Conservation (phyloP, 345 rosid species). For the Eucalyptus melliodora region DNA sequence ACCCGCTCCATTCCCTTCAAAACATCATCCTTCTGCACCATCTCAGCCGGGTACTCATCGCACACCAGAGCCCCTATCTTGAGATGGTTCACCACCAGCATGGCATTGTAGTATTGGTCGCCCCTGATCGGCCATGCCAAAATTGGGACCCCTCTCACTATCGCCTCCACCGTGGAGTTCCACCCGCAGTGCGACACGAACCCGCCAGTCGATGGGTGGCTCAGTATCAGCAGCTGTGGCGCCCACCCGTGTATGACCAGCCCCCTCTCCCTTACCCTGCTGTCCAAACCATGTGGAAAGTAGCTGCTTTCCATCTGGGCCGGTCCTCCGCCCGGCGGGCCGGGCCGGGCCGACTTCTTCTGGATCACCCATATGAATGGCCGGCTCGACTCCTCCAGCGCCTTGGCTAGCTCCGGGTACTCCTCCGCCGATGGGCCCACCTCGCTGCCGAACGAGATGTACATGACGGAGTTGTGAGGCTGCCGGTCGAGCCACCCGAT, state of each 20-base stretch:
- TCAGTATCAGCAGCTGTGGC: conserved; percentile 35
- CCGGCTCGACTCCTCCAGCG: conserved; percentile 3
- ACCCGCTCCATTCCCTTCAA: conserved; percentile 4
- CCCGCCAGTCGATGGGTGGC: conserved; percentile 28
- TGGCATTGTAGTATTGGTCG: conserved; percentile 34
- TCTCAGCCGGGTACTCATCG: not conserved
- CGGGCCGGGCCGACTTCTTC: not conserved
- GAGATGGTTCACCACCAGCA: conserved; percentile 16
- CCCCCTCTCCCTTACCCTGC: conserved; percentile 11
- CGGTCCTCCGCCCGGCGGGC: not conserved
- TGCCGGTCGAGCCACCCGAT: conserved; percentile 11
- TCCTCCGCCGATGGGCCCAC: conserved; percentile 10
- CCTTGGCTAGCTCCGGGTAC: not conserved
- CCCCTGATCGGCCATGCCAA: conserved; percentile 48
- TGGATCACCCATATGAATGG: conserved; percentile 27
- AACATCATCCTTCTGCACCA: not conserved
- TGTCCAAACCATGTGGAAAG: conserved; percentile 2
- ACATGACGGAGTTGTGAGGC: conserved; percentile 6
- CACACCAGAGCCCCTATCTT: conserved; percentile 15
- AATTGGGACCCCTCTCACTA: conserved; percentile 28
- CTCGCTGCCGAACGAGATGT: conserved; percentile 15
- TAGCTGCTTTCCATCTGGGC: not conserved
- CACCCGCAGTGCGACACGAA: conserved; percentile 49
- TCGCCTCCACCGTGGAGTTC: conserved; percentile 48
- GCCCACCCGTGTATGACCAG: conserved; percentile 36